Conservation (phyloP, 2,329 filamentous ascomycete genomes). For the Didymella keratinophila region DNA sequence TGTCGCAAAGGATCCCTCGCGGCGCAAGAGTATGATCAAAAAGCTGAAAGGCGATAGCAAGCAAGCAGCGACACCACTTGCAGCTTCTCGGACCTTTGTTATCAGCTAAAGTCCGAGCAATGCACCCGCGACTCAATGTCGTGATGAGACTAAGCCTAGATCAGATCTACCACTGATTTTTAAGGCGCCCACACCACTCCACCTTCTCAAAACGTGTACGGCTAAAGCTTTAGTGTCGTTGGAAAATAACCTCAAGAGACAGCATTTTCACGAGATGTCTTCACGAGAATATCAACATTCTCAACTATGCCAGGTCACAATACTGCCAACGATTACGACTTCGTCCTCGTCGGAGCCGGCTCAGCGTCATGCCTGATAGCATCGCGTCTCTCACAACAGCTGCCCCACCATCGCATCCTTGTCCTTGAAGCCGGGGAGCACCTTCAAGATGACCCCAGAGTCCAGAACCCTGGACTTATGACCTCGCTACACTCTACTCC, state of each 20-base stretch:
- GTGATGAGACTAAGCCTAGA: background rate
- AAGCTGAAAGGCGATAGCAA: constrained; percentile 11
- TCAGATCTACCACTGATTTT: background rate
- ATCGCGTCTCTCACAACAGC: constrained; percentile 29
- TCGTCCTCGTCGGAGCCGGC: constrained; percentile 28
- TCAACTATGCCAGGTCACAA: background rate
- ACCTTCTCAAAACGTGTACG: background rate
- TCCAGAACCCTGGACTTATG: constrained; percentile 26
- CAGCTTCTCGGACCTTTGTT: background rate
- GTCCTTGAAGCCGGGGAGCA: constrained; percentile 31
- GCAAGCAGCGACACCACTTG: background rate
- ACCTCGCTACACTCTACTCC: constrained; percentile 14
- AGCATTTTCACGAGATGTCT: background rate
- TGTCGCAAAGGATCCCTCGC: constrained; percentile 10
- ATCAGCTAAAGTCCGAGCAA: background rate
- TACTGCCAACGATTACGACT: constrained; percentile 22
- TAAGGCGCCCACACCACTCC: background rate
- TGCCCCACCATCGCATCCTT: constrained; percentile 22
- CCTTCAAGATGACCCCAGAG: constrained; percentile 25
- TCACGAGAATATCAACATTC: background rate
- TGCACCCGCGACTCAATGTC: background rate
- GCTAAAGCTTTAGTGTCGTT: background rate
- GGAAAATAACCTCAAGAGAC: background rate
- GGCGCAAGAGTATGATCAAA: constrained; percentile 5
- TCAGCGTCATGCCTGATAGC: constrained; percentile 29